These are phyloP conservation scores for Termitomyces sp. DNA, from an alignment of 768 basidiomycete genomes.

Conservation along the genomic window DNA sequence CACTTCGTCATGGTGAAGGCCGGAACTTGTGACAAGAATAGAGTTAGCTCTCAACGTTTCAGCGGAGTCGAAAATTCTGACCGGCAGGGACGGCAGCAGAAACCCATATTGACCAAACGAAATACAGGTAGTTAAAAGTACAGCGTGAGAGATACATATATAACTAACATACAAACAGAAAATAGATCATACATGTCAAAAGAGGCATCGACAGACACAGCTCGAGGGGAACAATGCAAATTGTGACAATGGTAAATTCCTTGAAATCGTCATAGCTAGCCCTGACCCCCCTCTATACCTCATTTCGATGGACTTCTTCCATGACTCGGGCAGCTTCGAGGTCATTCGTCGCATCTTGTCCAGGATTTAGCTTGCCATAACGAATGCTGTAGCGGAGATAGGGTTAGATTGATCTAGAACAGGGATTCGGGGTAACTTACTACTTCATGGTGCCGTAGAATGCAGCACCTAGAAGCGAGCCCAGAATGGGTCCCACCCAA, in stretches of 20 bases:
- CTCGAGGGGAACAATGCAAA: background rate
- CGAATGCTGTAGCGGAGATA: slow-evolving; percentile 31
- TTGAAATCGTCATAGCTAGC: background rate
- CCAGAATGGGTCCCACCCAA: slow-evolving; percentile 71
- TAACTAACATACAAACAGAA: slow-evolving; percentile 6
- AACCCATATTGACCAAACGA: background rate
- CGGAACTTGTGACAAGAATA: background rate
- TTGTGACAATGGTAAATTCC: background rate
- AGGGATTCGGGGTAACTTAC: slow-evolving; percentile 20
- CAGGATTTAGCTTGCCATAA: slow-evolving; percentile 54
- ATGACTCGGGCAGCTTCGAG: slow-evolving; percentile 35
- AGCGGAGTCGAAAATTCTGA: background rate
- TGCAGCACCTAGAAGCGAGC: slow-evolving; percentile 55
- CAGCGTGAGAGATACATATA: background rate
- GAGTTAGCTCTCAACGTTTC: no score
- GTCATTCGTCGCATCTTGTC: slow-evolving; percentile 40
- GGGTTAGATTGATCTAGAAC: background rate
- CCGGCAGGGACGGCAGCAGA: background rate
- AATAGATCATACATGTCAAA: slow-evolving; percentile 3
- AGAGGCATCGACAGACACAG: background rate
- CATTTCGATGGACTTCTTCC: slow-evolving; percentile 12
- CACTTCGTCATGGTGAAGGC: background rate
- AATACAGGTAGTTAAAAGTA: background rate
- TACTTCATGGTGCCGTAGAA: slow-evolving; percentile 61
- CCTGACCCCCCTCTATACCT: background rate